These are phyloP conservation scores for Acrocalymma vagum DNA, from an alignment of 2,329 filamentous ascomycete species.

Conservation along the genomic window DNA sequence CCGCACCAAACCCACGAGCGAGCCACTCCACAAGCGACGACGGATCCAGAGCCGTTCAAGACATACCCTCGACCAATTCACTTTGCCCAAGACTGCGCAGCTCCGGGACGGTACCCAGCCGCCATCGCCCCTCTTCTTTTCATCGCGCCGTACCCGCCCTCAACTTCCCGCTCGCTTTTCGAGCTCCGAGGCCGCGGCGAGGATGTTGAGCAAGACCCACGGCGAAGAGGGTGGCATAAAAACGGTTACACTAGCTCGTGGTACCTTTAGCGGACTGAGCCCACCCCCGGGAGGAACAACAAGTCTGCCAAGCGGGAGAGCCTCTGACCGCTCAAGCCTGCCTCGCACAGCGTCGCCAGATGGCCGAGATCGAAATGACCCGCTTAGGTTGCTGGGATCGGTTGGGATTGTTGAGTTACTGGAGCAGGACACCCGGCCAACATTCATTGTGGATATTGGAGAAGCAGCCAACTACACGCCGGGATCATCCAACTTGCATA, in stretches of 20 bases:
- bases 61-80: conserved; percentile 48
- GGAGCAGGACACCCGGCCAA: conserved; percentile 79
- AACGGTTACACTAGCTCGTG: conserved; percentile 61
- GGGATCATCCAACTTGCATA: conserved; percentile 59
- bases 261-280: conserved; percentile 50
- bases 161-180: conserved; percentile 63
- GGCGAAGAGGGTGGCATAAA: conserved; percentile 60
- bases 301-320: conserved; percentile 64
- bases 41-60: conserved; percentile 36
- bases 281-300: conserved; percentile 44
- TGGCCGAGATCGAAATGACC: conserved; percentile 55
- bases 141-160: conserved; percentile 52
- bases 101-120: conserved; percentile 43
- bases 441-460: conserved; percentile 75
- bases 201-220: conserved; percentile 61
- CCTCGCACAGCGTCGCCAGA: conserved; percentile 62
- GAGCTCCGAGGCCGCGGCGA: conserved; percentile 66
- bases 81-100: conserved; percentile 28
- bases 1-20: conserved; percentile 25
- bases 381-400: conserved; percentile 66
- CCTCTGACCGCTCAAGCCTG: conserved; percentile 63
- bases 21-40: conserved; percentile 46
- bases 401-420: conserved; percentile 76
- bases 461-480: conserved; percentile 64
- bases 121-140: conserved; percentile 63